Base-by-base conservation (phyloP, 2,329 filamentous ascomycete species). In the Beauveria australis region DNA sequence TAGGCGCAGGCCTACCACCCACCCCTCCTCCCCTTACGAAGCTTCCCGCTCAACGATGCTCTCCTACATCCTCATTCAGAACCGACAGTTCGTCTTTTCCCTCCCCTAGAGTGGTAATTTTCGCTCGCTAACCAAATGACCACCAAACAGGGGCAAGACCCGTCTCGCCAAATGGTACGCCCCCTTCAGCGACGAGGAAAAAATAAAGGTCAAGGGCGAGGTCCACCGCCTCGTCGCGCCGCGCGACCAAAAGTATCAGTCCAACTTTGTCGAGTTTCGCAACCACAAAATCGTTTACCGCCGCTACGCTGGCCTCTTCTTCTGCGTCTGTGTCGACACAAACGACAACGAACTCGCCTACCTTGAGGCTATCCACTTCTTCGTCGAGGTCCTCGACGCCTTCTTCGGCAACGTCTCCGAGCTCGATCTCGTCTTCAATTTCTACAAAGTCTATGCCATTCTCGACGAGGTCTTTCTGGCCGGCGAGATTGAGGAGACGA, bases 351-450 rank as follows among this genome's bases (percentile, higher is more conserved):
- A 99, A 79, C 81, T 99, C 63, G 93, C 94, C 28, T 97, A 92
- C 71, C 83, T 99, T 62, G 94, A 99, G 77, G 94, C 92, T 7
- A 97, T 99, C 71, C 94, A 99, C 77, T 99, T 99, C 81, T 99
- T 99, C 71, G 94, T 99, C 68, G 94, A 99, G 79, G 94, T 99
- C 64, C 83, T 99, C 69, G 94, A 99, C 81, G 87, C 92, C 70
- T 99, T 99, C 78, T 99, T 99, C 75, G 94, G 94, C 66, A 99
- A 99, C 74, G 94, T 99, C 62, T 99, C 94, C 78, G 94, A 99
- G 80, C 81, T 99, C 73, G 94, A 99, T 78, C 79, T 99, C 72
- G 86, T 89, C 66, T 89, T 89, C 78, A 89, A 89, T 77, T 89
- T 89, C 68, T 89, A 89, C 76, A 89, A 89, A 77, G 93, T 99